Base-by-base conservation (phyloP, 1,284 basidiomycete species). In the Sphagnurus paluster region DNA sequence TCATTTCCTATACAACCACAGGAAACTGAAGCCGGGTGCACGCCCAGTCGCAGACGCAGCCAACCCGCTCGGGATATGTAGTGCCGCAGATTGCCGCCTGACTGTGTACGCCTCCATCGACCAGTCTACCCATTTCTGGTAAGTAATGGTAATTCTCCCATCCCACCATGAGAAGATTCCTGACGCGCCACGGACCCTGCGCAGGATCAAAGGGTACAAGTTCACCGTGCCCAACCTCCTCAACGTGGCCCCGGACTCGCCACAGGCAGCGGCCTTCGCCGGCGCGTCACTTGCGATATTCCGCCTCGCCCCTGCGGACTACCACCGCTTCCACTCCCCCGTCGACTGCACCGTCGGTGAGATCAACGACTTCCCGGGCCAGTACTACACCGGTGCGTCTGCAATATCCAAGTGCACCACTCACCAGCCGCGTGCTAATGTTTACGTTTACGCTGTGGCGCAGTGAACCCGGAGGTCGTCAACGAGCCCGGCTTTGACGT, bases 241-340 rank as follows among this genome's bases (percentile, higher is more conserved):
- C 4, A 60, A 71, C 37, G 60, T 76, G 5, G 52, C 64, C 4
- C 57, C 67, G 0, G 58, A 62, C 48, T 69, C 76, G 3, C 64
- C 70, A 0, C 44, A 59, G 8, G 77, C 79, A 8, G 64, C 64
- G 4, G 53, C 66, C 7, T 76, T 80, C 41, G 59, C 70, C 14
- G 71, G 74, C 16, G 74, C 74, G 0, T 72, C 79, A 8, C 56
- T 90, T 2, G 82, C 83, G 0, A 79, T 85, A 48, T 90, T 90
- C 69, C 76, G 87, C 16, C 76, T 91, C 13, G 88, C 89, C 0
- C 90, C 89, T 0, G 80, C 84, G 28, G 91, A 93, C 61, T 93
- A 93, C 57, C 90, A 93, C 60, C 80, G 90, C 17, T 93, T 90
- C 75, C 91, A 93, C 58, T 80, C 79, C 21, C 90, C 90, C 1